Percentiles rank a stretch among this genome's conserved stretches.
phyloP scores from a whole-genome alignment of 2,329 filamentous ascomycete genomes.

The Lecanicillium sp. region DNA sequence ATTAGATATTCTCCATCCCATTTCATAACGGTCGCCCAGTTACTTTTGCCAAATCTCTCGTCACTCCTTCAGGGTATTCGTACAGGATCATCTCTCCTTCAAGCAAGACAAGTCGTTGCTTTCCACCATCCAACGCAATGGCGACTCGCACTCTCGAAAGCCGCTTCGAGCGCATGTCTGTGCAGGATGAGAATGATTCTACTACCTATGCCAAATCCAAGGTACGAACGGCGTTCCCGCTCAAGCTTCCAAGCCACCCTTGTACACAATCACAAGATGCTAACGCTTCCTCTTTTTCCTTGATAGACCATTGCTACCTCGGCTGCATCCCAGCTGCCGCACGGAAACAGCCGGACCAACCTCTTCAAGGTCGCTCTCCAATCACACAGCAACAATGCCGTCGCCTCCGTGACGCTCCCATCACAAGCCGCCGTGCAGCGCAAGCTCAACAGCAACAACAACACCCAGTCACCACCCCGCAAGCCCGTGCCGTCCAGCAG shows the following conservation, averaged over 20 bases:
- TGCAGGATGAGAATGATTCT: conserved; percentile 78
- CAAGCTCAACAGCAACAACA: conserved; percentile 24
- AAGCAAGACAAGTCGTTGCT: conserved; percentile 4
- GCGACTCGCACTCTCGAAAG: conserved; percentile 73
- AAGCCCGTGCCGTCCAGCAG: conserved; percentile 37
- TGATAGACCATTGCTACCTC: conserved; percentile 26
- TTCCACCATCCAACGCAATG: conserved; percentile 35
- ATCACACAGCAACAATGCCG: conserved; percentile 61
- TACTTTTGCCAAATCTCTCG: neutral
- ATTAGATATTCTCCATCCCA: no score
- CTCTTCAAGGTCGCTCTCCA: conserved; percentile 82
- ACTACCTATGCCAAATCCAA: conserved; percentile 63
- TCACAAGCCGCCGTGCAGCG: conserved; percentile 56
- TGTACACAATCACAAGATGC: conserved; percentile 1
- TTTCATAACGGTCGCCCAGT: neutral
- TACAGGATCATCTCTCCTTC: conserved; percentile 4
- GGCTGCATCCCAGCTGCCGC: conserved; percentile 33
- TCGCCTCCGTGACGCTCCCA: conserved; percentile 59
- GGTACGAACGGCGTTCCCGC: conserved; percentile 44
- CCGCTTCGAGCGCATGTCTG: conserved; percentile 82
- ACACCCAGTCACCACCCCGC: conserved; percentile 41
- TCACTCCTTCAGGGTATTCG: neutral
- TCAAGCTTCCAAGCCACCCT: no score
- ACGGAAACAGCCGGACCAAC: conserved; percentile 62
- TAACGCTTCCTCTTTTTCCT: neutral